A percentile compares a stretch with the other conserved stretches of the same genome.
These are phyloP conservation scores for Saccharum hybrid DNA, from an alignment of 202 grass and related monocot genomes.

Conservation along the genomic window DNA sequence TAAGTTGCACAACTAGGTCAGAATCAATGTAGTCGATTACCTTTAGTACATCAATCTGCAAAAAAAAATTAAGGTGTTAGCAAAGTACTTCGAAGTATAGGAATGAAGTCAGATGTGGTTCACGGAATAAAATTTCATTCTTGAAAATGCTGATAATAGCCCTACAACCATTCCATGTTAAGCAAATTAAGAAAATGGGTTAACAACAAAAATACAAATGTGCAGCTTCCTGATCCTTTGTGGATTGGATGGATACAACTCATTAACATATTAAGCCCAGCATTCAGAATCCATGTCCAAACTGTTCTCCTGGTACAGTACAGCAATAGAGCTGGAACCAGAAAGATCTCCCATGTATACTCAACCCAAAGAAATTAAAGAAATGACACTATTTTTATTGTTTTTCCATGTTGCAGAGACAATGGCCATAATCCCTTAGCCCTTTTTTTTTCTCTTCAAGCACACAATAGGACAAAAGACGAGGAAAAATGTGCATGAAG, in stretches of 20 bases:
- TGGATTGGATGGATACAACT: constrained; percentile 10
- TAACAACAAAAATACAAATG: constrained; percentile 7
- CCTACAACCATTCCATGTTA: constrained; percentile 1
- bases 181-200: neutral
- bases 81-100: constrained; percentile 3
- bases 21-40: constrained; percentile 86
- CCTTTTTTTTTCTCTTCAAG: neutral
- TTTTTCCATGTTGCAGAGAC: neutral
- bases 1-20: constrained; percentile 96
- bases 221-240: constrained; percentile 4
- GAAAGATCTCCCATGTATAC: neutral
- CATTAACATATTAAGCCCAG: neutral
- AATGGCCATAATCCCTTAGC: neutral
- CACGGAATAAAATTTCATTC: constrained; percentile 5
- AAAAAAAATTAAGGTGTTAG: neutral
- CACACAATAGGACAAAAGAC: neutral
- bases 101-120: constrained; percentile 9
- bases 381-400: neutral
- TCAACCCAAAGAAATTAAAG: constrained; percentile 23
- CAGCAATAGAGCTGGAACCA: neutral
- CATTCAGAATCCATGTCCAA: constrained; percentile 27
- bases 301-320: neutral
- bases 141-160: constrained; percentile 1
- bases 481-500: constrained; percentile 3
- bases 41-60: constrained; percentile 93